Evolutionary conservation across 768 basidiomycete species (phyloP), one percentile per base, ranked within the genome.

Genomic region (Phlegmacium glaucopus): DNA sequence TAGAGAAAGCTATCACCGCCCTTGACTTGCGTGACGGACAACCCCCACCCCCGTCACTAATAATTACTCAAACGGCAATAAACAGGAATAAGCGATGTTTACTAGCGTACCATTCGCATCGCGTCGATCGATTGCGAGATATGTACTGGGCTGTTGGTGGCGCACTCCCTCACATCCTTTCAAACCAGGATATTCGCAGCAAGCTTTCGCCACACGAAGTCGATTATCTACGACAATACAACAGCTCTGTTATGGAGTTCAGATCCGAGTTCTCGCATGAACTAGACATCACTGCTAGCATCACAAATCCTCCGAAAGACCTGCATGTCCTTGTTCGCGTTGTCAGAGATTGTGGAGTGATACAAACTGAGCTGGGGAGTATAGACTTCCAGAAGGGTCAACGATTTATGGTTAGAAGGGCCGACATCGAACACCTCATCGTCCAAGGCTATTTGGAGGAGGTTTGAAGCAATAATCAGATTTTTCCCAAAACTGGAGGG

Each of bases 11-110:
- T 13, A 75, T 75, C 38, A 62, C 65, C 49, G 62, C 72, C 11
- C 70, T 76, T 22, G 5, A 22, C 30, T 61, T 65, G 12, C 45
- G 62, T 30, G 56, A 66, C 12, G 76, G 75, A 52, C 59, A 65
- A 42, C 62, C 71, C 30, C 70, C 82, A 42, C 77, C 80, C 15
- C 79, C 81, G 2, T 78, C 83, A 15, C 70, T 94, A 51, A 79
- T 91, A 57, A 80, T 97, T 59, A 84, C 89, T 62, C 91, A 95
- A 66, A 90, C 94, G 7, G 83, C 90, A 30, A 87, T 95, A 56
- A 75, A 85, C 34, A 82, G 94, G 52, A 96, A 98, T 75, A 96
- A 95, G 65, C 87, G 96, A n/a, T 93, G 91, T 63, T 76, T 98
- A 4, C 80, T 97, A 38, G 93, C 92, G 0, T 99, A 98, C 67